Evolutionary conservation across 768 basidiomycete genomes (phyloP).

Genomic region (Cantharellus anzutake): DNA sequence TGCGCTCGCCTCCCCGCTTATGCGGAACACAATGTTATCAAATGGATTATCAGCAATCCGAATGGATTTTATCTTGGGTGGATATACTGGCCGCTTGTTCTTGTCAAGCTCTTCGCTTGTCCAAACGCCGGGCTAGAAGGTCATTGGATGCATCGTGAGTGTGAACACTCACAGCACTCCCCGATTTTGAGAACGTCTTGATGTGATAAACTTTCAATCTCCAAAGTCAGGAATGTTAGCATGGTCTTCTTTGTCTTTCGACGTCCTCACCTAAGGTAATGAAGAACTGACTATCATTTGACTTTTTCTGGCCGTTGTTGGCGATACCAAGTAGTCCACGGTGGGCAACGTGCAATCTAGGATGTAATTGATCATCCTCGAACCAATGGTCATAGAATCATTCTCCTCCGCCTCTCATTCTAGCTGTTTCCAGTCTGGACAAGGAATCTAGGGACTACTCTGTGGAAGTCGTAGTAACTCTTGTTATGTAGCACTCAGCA

Average conservation of each 20-base stretch:
- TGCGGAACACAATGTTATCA: slow-evolving; percentile 85
- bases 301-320: slow-evolving; percentile 67
- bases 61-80: slow-evolving; percentile 76
- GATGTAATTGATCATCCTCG: too few species aligned
- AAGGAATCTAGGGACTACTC: too few species aligned
- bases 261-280: slow-evolving; percentile 59
- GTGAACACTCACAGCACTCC: slow-evolving; percentile 44
- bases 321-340: slow-evolving; percentile 92
- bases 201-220: slow-evolving; percentile 47
- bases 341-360: slow-evolving; percentile 72
- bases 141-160: background rate
- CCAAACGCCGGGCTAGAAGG: background rate
- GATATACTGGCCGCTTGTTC: slow-evolving; percentile 64
- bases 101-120: slow-evolving; percentile 40
- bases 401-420: too few species aligned
- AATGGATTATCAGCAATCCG: slow-evolving; percentile 88
- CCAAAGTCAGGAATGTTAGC: background rate
- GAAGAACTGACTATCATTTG: slow-evolving; percentile 91
- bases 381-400: too few species aligned
- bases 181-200: slow-evolving; percentile 85
- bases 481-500: too few species aligned
- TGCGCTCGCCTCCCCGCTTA: slow-evolving; percentile 83
- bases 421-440: too few species aligned
- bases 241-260: background rate
- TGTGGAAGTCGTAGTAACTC: too few species aligned